Percentiles rank a stretch among this genome's conserved stretches.
These are phyloP conservation scores for Phaeosphaeriaceae sp. DNA, from an alignment of 2,329 filamentous ascomycete genomes.

Conservation along the genomic window DNA sequence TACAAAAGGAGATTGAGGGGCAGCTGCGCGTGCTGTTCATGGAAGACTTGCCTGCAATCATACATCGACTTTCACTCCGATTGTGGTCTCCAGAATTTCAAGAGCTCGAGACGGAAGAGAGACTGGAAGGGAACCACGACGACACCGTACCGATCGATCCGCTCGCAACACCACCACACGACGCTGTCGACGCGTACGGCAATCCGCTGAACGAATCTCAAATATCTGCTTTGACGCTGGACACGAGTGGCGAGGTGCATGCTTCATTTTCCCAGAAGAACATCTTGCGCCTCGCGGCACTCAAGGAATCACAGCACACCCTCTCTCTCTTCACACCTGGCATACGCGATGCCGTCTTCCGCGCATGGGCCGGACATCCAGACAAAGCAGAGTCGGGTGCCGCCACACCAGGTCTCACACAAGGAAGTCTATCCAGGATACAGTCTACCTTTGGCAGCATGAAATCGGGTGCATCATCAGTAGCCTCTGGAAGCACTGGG, in stretches of 20 bases:
- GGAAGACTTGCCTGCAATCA: conserved; percentile 96
- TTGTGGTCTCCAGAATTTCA: conserved; percentile 90
- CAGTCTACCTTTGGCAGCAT: conserved; percentile 56
- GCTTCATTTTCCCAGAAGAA: conserved; percentile 97
- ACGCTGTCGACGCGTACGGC: conserved; percentile 81
- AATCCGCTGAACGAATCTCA: conserved; percentile 77
- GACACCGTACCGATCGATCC: conserved; percentile 73
- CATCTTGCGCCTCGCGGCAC: conserved; percentile 77
- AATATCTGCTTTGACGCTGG: conserved; percentile 78
- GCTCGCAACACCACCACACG: conserved; percentile 79
- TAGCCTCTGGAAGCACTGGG: conserved; percentile 56
- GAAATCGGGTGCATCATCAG: conserved; percentile 51
- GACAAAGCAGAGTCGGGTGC: conserved; percentile 69
- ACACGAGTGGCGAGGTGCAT: conserved; percentile 81
- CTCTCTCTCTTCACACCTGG: conserved; percentile 89
- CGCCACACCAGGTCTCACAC: conserved; percentile 51
- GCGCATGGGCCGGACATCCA: conserved; percentile 84
- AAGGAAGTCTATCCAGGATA: conserved; percentile 54
- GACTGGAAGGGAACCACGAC: conserved; percentile 57
- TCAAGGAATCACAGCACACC: conserved; percentile 89
- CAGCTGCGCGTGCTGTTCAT: conserved; percentile 94
- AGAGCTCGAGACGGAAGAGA: conserved; percentile 67
- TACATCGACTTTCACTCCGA: conserved; percentile 87
- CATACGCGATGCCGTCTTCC: conserved; percentile 89
- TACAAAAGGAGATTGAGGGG: conserved; percentile 94